Evolutionary conservation across 2,329 filamentous ascomycete species (phyloP).

Genomic region (Phaeophleospora eucalypticola): DNA sequence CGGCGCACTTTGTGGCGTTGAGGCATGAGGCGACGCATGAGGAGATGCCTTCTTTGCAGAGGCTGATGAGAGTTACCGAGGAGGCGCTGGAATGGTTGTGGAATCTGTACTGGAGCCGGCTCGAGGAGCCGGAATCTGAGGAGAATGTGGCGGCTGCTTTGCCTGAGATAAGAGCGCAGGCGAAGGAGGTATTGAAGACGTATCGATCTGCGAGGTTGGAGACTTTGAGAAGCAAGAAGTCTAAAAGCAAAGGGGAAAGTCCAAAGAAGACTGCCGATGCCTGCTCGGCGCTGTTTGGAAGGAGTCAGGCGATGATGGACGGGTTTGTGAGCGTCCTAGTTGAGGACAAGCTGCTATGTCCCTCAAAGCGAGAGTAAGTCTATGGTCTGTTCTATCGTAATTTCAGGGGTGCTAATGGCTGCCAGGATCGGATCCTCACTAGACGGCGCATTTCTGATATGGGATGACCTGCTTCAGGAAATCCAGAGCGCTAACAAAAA

Average conservation of each 20-base stretch:
- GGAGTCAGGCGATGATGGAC: constrained; percentile 10
- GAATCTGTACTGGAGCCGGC: constrained; percentile 73
- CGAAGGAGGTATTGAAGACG: constrained; percentile 20
- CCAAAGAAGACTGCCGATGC: constrained; percentile 4
- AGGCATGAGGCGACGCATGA: constrained; percentile 89
- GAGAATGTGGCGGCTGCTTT: constrained; percentile 31
- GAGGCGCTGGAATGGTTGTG: constrained; percentile 81
- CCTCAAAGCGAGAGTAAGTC: constrained; percentile 32
- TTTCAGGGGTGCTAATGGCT: constrained; percentile 9
- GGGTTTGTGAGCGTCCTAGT: constrained; percentile 31
- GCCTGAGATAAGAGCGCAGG: constrained; percentile 32
- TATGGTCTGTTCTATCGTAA: constrained; percentile 2
- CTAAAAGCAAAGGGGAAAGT: constrained; percentile 6
- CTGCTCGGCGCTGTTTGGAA: constrained; percentile 12
- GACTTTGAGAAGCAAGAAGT: constrained; percentile 34
- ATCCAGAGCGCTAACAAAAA: constrained; percentile 33
- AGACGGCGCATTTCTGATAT: constrained; percentile 44
- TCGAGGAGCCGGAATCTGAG: constrained; percentile 35
- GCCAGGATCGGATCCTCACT: constrained; percentile 33
- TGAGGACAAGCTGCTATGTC: constrained; percentile 35
- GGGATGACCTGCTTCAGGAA: constrained; percentile 37
- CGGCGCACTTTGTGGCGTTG: constrained; percentile 79
- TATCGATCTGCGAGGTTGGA: constrained; percentile 24
- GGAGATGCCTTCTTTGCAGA: constrained; percentile 70
- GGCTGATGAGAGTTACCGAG: constrained; percentile 64